Percentiles rank a stretch among this genome's conserved stretches.
These are phyloP conservation scores for Globisporangium spinosum DNA, from an alignment of 352 stramenopile genomes.

Conservation along the genomic window DNA sequence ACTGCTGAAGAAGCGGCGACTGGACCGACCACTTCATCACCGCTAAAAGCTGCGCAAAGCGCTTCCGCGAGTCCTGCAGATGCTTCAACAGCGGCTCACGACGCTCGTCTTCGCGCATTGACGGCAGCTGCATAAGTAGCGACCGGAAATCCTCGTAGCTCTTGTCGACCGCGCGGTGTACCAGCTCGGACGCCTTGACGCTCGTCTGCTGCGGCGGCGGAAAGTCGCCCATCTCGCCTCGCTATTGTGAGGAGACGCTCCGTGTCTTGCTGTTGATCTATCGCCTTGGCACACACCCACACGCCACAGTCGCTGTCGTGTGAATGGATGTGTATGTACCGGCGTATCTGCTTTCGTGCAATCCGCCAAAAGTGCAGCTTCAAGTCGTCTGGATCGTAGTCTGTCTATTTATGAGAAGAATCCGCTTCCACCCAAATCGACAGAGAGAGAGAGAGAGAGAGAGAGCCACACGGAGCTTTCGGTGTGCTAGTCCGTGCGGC, in stretches of 20 bases:
- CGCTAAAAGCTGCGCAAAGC: conserved; percentile 73
- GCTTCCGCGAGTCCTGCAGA: conserved; percentile 54
- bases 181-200: conserved; percentile 72
- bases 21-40: conserved; percentile 87
- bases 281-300: neutral
- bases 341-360: neutral
- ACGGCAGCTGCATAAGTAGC: conserved; percentile 64
- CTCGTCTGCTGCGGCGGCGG: conserved; percentile 49
- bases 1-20: conserved; percentile 71
- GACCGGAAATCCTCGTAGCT: conserved; percentile 82
- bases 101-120: conserved; percentile 68
- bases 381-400: neutral
- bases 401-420: neutral
- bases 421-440: neutral
- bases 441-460: neutral
- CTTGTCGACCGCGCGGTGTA: conserved; percentile 75
- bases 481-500: neutral
- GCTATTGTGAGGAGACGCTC: neutral
- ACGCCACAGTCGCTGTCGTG: neutral
- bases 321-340: neutral
- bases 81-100: conserved; percentile 66
- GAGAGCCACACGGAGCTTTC: neutral
- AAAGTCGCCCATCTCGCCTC: conserved; percentile 59
- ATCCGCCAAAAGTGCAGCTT: neutral
- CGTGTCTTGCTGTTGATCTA: neutral